phyloP scores from a whole-genome alignment of 768 basidiomycete species.

The Porpolomopsis calyptriformis region DNA sequence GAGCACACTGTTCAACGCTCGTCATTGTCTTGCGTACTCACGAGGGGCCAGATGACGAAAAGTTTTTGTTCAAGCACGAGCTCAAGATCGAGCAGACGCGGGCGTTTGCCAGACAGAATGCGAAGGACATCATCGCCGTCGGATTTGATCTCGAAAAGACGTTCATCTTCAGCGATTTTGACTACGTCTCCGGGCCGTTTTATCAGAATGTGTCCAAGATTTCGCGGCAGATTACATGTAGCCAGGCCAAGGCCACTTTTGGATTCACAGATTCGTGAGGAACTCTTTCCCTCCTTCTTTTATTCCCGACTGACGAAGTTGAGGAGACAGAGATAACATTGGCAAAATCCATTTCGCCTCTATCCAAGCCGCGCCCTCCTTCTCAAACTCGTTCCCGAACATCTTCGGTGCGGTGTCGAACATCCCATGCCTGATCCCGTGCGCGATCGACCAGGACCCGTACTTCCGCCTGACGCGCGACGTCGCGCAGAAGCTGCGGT shows the following conservation, averaged over 20 bases:
- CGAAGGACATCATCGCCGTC: slow-evolving; percentile 94
- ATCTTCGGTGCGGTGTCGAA: slow-evolving; percentile 79
- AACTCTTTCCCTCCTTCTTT: not conserved
- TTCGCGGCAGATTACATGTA: slow-evolving; percentile 85
- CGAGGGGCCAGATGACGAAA: slow-evolving; percentile 73
- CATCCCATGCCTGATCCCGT: slow-evolving; percentile 91
- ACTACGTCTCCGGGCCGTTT: slow-evolving; percentile 84
- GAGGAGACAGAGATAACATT: slow-evolving; percentile 72
- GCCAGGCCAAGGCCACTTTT: slow-evolving; percentile 89
- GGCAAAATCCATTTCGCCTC: slow-evolving; percentile 96
- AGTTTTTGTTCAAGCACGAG: slow-evolving; percentile 95
- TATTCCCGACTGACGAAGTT: not conserved
- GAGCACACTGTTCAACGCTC: slow-evolving; percentile 9
- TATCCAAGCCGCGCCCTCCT: slow-evolving; percentile 91
- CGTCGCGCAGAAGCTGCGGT: slow-evolving; percentile 86
- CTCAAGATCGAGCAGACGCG: slow-evolving; percentile 84
- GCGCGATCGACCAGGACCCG: slow-evolving; percentile 95
- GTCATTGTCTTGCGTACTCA: not conserved
- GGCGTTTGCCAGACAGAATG: slow-evolving; percentile 73
- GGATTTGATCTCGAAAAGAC: slow-evolving; percentile 89
- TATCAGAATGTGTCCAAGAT: slow-evolving; percentile 92
- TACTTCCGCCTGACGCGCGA: slow-evolving; percentile 98
- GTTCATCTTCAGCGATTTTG: slow-evolving; percentile 92
- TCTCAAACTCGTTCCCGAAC: slow-evolving; percentile 97
- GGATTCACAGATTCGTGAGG: slow-evolving; percentile 93